Base-by-base conservation (phyloP, 2,329 filamentous ascomycete genomes). In the Didymella keratinophila region DNA sequence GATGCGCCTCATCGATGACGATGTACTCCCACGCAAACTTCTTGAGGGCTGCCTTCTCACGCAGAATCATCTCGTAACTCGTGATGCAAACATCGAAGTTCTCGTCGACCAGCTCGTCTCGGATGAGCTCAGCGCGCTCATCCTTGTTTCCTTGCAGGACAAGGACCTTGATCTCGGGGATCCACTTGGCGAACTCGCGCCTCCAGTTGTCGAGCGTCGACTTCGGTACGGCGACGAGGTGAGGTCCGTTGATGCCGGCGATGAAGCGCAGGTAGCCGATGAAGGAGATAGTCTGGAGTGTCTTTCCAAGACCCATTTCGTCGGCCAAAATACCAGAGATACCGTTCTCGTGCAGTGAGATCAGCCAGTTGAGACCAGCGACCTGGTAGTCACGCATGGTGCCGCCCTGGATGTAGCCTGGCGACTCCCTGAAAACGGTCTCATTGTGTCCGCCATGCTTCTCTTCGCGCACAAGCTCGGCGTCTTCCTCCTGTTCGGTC, bases 1-100 rank as follows among this genome's bases (percentile, higher is more conserved):
- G 92, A 78, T 99, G 95, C 2, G 95, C 89, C 73, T 99, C 95
- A 71, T 99, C 95, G 64, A 99, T 97, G 68, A 99, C 97, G 78
- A 99, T 99, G 78, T 99, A 99, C 77, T 99, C 94, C 95, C 95
- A 99, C 0, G 95, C 93, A 76, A 99, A 96, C 78, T 98, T 98
- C 81, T 95, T 97, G 66, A 99, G 79, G 68, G 97, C 92, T 1
- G 91, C 84, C 81, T 99, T 98, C 75, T 99, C 95, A 57, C 95
- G 88, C 12, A 99, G 83, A 59, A 99, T 93, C 94, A 99, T 98
- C 78, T 99, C 95, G 80, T 99, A 99, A 76, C 93, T 97, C 14
- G 95, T 99, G 75, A 99, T 91, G 80, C 94, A 97, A 18, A 98
- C 94, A 71, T 99, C 95, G 68, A 99, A 99, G 66, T 96, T 92